Conservation (phyloP, 805 yeast species). For the Spathaspora girioi region DNA sequence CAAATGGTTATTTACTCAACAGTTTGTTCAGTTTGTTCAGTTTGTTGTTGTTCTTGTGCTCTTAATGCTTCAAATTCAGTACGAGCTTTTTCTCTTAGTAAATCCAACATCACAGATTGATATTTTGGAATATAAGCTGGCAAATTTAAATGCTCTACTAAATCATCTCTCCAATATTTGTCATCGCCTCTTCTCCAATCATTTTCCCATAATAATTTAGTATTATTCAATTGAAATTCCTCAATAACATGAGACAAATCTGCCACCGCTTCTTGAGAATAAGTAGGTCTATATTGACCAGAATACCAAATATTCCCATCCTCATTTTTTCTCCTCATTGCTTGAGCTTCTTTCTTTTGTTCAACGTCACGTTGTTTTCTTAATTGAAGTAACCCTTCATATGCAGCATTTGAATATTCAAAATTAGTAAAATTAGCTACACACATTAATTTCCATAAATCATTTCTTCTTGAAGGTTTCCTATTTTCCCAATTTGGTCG, state of each 20-base stretch:
- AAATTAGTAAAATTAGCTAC: slow-evolving; percentile 65
- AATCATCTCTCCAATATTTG: slow-evolving; percentile 59
- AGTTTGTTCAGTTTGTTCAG: background rate
- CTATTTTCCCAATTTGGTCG: slow-evolving; percentile 90
- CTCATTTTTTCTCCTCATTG: slow-evolving; percentile 65
- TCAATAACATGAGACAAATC: slow-evolving; percentile 73
- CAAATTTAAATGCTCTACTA: slow-evolving; percentile 59
- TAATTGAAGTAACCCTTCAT: slow-evolving; percentile 68
- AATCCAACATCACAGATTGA: slow-evolving; percentile 62
- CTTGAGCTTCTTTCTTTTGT: slow-evolving; percentile 57
- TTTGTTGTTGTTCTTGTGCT: slow-evolving; percentile 2
- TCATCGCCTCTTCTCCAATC: slow-evolving; percentile 84
- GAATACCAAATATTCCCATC: slow-evolving; percentile 83
- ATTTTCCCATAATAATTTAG: slow-evolving; percentile 76
- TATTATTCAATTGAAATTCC: slow-evolving; percentile 46
- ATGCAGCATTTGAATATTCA: slow-evolving; percentile 67
- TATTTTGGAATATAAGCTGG: slow-evolving; percentile 61
- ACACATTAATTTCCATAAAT: slow-evolving; percentile 88
- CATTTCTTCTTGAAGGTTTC: slow-evolving; percentile 75
- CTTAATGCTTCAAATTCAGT: slow-evolving; percentile 28
- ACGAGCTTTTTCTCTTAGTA: slow-evolving; percentile 43
- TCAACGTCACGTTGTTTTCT: slow-evolving; percentile 68
- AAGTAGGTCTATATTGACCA: slow-evolving; percentile 86
- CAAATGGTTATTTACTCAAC: background rate
- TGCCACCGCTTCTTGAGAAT: slow-evolving; percentile 87